These are phyloP conservation scores for Boletus pseudopeckii DNA, from an alignment of 768 basidiomycete genomes.

Conservation along the genomic window DNA sequence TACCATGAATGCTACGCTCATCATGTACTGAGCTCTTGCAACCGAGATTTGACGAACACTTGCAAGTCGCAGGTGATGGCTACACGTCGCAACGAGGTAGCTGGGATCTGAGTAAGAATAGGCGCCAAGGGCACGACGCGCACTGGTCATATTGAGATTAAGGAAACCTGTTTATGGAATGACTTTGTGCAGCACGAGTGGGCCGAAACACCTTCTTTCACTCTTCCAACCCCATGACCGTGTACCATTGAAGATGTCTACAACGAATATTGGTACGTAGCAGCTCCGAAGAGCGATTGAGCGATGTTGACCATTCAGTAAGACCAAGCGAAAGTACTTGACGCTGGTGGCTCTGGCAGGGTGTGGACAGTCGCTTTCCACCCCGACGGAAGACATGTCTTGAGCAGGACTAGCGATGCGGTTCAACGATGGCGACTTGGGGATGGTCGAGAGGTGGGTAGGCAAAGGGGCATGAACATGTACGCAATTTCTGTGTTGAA, in stretches of 20 bases:
- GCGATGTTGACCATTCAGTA: not conserved
- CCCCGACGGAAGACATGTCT: not conserved
- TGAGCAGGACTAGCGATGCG: not conserved
- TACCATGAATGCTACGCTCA: slow-evolving; percentile 30
- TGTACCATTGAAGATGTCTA: not conserved
- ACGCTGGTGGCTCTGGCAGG: not conserved
- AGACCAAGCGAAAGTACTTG: not conserved
- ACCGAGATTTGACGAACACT: too few species aligned
- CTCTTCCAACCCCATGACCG: not conserved
- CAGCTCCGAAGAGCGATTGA: not conserved
- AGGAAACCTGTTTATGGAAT: too few species aligned
- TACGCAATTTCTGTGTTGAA: not conserved
- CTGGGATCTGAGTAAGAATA: too few species aligned
- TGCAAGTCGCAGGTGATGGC: not conserved
- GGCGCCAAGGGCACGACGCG: too few species aligned
- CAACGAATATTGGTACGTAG: not conserved
- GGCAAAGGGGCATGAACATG: not conserved
- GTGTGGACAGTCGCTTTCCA: not conserved
- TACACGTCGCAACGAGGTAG: too few species aligned
- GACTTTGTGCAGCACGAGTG: too few species aligned
- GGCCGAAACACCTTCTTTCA: not conserved
- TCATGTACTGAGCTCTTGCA: too few species aligned
- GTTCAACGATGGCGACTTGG: not conserved
- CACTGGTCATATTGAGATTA: too few species aligned
- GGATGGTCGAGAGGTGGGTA: not conserved